These are phyloP conservation scores for Dendrobium officinale DNA, from an alignment of 106 monocot species.

Conservation along the genomic window DNA sequence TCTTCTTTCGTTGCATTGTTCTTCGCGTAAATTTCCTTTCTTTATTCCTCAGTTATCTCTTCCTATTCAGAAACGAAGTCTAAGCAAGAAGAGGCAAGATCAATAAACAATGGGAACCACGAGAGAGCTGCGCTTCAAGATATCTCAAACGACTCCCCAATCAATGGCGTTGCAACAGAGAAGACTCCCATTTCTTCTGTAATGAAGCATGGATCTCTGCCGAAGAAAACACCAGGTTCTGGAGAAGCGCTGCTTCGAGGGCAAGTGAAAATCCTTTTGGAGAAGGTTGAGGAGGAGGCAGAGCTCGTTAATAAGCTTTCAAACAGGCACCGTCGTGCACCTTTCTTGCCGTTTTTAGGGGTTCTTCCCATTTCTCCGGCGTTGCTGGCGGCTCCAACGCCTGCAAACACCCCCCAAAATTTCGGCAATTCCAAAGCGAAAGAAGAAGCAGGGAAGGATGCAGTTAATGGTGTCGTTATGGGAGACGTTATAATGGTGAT, in stretches of 20 bases:
- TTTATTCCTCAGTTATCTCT: neutral
- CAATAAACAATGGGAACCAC: conserved; percentile 25
- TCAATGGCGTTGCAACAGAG: conserved; percentile 57
- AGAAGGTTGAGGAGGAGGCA: conserved; percentile 73
- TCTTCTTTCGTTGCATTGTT: neutral
- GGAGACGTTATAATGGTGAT: neutral
- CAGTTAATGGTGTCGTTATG: too few species aligned
- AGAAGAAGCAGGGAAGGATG: neutral
- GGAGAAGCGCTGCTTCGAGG: conserved; percentile 85
- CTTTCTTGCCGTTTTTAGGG: conserved; percentile 29
- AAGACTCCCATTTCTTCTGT: conserved; percentile 37
- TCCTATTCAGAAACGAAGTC: conserved; percentile 26
- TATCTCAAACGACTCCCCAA: conserved; percentile 97
- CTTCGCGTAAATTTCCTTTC: neutral
- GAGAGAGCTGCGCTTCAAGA: conserved; percentile 44
- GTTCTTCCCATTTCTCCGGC: conserved; percentile 34
- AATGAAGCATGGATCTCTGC: conserved; percentile 15
- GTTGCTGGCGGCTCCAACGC: conserved; percentile 76
- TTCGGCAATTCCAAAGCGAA: neutral
- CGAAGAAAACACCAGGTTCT: conserved; percentile 54
- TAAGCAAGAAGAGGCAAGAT: conserved; percentile 33
- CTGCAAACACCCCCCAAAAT: conserved; percentile 65
- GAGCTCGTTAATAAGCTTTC: conserved; percentile 32
- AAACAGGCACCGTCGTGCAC: conserved; percentile 5
- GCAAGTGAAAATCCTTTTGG: conserved; percentile 80